phyloP scores from a whole-genome alignment of 495 filamentous ascomycete genomes.

The Platismatia glauca region DNA sequence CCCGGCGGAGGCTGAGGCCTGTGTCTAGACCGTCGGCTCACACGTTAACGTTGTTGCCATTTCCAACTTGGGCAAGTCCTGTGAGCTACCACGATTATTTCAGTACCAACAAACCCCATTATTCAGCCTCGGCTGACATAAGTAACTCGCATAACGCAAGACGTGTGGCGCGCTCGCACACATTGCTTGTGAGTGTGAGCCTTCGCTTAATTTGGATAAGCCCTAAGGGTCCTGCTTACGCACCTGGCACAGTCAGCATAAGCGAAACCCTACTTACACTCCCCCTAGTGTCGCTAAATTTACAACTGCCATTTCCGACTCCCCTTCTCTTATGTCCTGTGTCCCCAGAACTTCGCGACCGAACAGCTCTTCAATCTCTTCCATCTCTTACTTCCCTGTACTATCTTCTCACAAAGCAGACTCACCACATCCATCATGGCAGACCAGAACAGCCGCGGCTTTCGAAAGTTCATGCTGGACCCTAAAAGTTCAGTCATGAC shows the following conservation, averaged over 20 bases:
- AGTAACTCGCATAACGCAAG: too few species aligned
- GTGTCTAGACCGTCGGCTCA: neutral
- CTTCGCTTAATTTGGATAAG: neutral
- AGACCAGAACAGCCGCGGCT: slow-evolving; percentile 4
- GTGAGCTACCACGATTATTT: neutral
- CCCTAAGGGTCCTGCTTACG: neutral
- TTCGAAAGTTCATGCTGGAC: slow-evolving; percentile 10
- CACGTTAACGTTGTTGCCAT: neutral
- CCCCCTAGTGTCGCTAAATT: too few species aligned
- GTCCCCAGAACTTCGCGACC: neutral
- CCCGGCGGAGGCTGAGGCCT: too few species aligned
- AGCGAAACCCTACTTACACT: neutral
- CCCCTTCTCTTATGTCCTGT: neutral
- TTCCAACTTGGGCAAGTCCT: too few species aligned
- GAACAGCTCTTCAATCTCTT: neutral
- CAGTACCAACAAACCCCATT: neutral
- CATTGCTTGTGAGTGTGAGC: too few species aligned
- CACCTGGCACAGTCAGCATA: neutral
- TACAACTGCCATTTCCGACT: neutral
- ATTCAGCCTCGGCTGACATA: neutral
- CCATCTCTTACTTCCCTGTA: neutral
- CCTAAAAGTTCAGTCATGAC: slow-evolving; percentile 10
- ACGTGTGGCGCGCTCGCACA: neutral
- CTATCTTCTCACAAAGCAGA: neutral
- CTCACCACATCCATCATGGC: neutral